These are phyloP conservation scores for Mucor mucedo DNA, from an alignment of 371 early-diverging fungal genomes.

Conservation along the genomic window DNA sequence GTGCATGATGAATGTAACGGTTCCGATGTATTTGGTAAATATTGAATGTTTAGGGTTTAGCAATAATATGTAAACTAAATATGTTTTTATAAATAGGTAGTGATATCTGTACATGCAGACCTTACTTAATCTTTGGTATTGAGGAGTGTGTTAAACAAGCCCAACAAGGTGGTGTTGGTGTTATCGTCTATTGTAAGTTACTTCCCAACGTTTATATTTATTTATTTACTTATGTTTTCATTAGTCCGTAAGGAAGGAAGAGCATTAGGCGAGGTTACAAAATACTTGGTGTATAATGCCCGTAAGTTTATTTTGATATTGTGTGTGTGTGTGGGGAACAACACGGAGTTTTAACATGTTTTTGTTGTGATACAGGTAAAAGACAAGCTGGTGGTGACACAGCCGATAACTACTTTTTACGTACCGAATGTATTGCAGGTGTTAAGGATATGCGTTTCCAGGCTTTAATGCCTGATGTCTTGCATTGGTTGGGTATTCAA, in stretches of 20 bases:
- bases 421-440: conserved; percentile 94
- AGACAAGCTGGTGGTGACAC: conserved; percentile 92
- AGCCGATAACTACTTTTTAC: conserved; percentile 87
- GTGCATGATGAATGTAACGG: conserved; percentile 95
- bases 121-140: conserved; percentile 94
- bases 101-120: conserved; percentile 94
- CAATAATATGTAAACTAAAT: conserved; percentile 7
- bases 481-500: conserved; percentile 95
- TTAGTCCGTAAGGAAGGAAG: conserved; percentile 92
- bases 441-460: conserved; percentile 98
- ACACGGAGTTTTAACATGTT: neutral
- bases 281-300: conserved; percentile 96
- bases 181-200: conserved; percentile 88
- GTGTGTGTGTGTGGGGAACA: too few species aligned
- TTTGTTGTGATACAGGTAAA: conserved; percentile 37
- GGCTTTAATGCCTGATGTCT: conserved; percentile 96
- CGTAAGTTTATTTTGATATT: conserved; percentile 51
- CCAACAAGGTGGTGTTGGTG: conserved; percentile 92
- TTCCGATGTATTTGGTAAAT: conserved; percentile 90
- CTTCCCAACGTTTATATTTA: neutral
- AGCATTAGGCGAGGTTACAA: conserved; percentile 95
- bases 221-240: neutral
- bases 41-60: neutral
- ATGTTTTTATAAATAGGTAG: conserved; percentile 43
- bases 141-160: conserved; percentile 90